phyloP scores from a whole-genome alignment of 805 yeast genomes.

The Candida maesae region DNA sequence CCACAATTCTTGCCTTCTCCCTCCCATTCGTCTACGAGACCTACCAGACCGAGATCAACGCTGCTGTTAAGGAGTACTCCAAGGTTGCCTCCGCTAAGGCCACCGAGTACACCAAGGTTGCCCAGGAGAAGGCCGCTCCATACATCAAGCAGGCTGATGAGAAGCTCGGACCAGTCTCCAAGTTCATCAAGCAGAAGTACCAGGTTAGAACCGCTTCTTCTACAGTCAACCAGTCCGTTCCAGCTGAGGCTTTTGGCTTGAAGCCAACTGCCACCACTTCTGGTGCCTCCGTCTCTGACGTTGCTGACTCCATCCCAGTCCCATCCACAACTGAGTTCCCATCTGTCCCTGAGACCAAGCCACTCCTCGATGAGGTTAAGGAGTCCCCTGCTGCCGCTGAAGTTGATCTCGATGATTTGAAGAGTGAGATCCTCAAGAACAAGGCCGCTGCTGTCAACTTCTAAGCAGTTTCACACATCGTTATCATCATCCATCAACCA shows the following conservation, averaged over 20 bases:
- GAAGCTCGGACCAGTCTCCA: conserved; percentile 65
- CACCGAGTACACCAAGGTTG: conserved; percentile 40
- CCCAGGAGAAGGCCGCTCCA: conserved; percentile 57
- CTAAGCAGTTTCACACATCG: conserved; percentile 7
- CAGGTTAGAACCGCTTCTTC: conserved; percentile 66
- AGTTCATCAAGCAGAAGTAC: conserved; percentile 51
- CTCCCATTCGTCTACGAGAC: conserved; percentile 70
- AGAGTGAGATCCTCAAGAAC: conserved; percentile 30
- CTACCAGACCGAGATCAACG: conserved; percentile 76
- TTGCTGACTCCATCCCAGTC: conserved; percentile 6
- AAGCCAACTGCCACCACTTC: conserved; percentile 19
- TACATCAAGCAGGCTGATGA: conserved; percentile 51
- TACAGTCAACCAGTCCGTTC: conserved; percentile 41
- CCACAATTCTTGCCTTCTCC: conserved; percentile 63
- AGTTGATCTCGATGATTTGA: conserved; percentile 30
- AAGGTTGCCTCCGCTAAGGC: conserved; percentile 49
- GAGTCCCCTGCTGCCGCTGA: conserved; percentile 11
- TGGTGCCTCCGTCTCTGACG: conserved; percentile 13
- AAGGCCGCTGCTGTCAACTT: conserved; percentile 25
- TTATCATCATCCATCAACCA: no score
- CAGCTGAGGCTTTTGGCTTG: conserved; percentile 15
- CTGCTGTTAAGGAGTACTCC: conserved; percentile 45
- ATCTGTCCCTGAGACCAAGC: conserved; percentile 30
- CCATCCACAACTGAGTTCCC: conserved; percentile 28
- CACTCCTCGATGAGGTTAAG: conserved; percentile 21